These are phyloP conservation scores for Xylona heveae DNA, from an alignment of 495 filamentous ascomycete species.

Conservation along the genomic window DNA sequence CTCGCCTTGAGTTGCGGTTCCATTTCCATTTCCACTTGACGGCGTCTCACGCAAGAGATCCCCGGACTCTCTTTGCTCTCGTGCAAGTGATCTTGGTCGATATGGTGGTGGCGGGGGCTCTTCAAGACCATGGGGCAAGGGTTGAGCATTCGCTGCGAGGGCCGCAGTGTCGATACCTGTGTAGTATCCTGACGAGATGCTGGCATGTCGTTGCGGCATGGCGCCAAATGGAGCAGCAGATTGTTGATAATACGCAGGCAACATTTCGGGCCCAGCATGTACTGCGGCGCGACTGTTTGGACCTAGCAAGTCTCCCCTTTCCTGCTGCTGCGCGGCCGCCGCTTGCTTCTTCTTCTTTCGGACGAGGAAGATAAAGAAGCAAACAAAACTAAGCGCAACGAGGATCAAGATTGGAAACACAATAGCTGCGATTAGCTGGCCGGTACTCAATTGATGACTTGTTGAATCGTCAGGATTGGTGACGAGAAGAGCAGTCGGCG, in stretches of 20 bases:
- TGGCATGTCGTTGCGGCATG: not conserved
- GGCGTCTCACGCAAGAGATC: not conserved
- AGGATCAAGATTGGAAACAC: not conserved
- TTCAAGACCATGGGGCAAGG: not conserved
- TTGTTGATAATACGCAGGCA: not conserved
- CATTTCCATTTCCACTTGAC: not conserved
- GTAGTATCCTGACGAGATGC: slow-evolving; percentile 1
- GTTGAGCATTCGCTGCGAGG: not conserved
- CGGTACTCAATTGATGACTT: not conserved
- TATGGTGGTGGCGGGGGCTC: slow-evolving; percentile 3
- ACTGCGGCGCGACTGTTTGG: not conserved
- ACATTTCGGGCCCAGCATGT: not conserved
- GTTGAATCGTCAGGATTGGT: not conserved
- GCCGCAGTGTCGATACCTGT: slow-evolving; percentile 3
- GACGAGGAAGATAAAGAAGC: not conserved
- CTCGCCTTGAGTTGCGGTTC: not conserved
- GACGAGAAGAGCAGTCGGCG: not conserved
- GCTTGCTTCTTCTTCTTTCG: not conserved
- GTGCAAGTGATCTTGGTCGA: not conserved
- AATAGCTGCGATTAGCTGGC: slow-evolving; percentile 1
- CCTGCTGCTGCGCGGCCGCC: not conserved
- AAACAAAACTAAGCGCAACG: not conserved
- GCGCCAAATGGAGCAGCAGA: not conserved
- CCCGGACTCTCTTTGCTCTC: not conserved
- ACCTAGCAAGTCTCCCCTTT: not conserved